These are phyloP conservation scores for Ajuga chamaepitys DNA, from an alignment of 257 asterid species.

Conservation along the genomic window DNA sequence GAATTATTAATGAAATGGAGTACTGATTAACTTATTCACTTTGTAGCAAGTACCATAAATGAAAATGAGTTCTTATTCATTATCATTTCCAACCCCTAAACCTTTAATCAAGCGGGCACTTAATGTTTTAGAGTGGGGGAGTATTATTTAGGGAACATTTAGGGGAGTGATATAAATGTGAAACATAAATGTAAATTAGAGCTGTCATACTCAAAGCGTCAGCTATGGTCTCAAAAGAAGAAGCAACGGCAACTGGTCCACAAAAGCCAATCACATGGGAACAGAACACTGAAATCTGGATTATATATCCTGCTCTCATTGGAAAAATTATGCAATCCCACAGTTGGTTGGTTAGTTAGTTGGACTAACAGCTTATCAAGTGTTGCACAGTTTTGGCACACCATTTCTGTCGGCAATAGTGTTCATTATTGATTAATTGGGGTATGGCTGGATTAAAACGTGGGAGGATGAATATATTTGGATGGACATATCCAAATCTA, in stretches of 20 bases:
- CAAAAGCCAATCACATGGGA: conserved; percentile 40
- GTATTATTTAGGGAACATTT: not conserved
- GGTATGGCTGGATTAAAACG: no score
- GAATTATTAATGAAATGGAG: no score
- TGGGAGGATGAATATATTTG: no score
- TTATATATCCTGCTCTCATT: not conserved
- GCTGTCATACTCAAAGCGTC: conserved; percentile 15
- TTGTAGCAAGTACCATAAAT: no score
- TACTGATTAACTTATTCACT: no score
- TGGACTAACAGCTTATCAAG: conserved; percentile 32
- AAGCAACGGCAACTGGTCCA: conserved; percentile 34
- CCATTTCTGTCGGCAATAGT: not conserved
- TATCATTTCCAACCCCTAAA: no score
- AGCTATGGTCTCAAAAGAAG: conserved; percentile 32
- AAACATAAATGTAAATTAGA: conserved; percentile 5
- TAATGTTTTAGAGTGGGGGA: no score
- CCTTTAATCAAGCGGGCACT: no score
- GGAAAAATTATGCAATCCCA: conserved; percentile 8
- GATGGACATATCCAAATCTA: no score
- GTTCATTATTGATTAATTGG: no score
- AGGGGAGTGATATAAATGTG: not conserved
- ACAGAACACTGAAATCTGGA: conserved; percentile 9
- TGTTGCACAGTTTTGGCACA: conserved; percentile 14
- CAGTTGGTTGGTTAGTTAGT: conserved; percentile 16
- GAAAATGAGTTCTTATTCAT: no score